Percentiles rank a stretch among this genome's conserved stretches.
Conservation (phyloP, 2,329 filamentous ascomycete species). For the Periconia sp. region DNA sequence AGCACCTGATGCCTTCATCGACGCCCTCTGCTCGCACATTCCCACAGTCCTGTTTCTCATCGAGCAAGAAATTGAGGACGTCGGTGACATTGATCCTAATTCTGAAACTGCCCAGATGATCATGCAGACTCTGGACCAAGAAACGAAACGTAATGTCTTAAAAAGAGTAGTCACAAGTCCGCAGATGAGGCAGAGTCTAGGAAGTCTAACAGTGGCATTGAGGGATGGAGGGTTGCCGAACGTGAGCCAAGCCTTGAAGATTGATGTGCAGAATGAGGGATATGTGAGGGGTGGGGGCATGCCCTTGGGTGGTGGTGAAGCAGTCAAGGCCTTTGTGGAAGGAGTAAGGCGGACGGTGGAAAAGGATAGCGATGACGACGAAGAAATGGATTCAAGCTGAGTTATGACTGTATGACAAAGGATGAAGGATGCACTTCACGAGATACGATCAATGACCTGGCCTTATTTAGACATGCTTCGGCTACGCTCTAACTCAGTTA, state of each 20-base stretch:
- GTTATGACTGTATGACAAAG: background rate
- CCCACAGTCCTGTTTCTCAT: slow-evolving; percentile 81
- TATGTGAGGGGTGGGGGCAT: slow-evolving; percentile 78
- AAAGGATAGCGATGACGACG: slow-evolving; percentile 44
- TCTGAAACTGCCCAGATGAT: slow-evolving; percentile 73
- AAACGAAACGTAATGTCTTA: slow-evolving; percentile 81
- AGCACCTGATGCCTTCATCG: slow-evolving; percentile 67
- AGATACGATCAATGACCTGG: no score
- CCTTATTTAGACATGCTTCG: no score
- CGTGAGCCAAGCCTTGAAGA: slow-evolving; percentile 82
- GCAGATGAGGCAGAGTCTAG: slow-evolving; percentile 86
- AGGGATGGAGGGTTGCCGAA: slow-evolving; percentile 89
- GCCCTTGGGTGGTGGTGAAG: slow-evolving; percentile 85
- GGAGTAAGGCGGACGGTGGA: slow-evolving; percentile 82
- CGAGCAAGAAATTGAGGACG: slow-evolving; percentile 69
- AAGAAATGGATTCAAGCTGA: slow-evolving; percentile 42
- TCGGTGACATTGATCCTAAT: slow-evolving; percentile 69
- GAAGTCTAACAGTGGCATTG: slow-evolving; percentile 84
- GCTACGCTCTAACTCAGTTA: no score
- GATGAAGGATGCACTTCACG: background rate
- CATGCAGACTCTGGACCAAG: slow-evolving; percentile 72
- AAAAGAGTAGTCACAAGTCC: slow-evolving; percentile 85
- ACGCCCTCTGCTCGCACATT: slow-evolving; percentile 77
- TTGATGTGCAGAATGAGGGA: slow-evolving; percentile 84
- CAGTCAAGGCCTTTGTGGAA: slow-evolving; percentile 88